Evolutionary conservation across 2,329 filamentous ascomycete genomes (phyloP).

Genomic region (Exophiala lecanii-corni): DNA sequence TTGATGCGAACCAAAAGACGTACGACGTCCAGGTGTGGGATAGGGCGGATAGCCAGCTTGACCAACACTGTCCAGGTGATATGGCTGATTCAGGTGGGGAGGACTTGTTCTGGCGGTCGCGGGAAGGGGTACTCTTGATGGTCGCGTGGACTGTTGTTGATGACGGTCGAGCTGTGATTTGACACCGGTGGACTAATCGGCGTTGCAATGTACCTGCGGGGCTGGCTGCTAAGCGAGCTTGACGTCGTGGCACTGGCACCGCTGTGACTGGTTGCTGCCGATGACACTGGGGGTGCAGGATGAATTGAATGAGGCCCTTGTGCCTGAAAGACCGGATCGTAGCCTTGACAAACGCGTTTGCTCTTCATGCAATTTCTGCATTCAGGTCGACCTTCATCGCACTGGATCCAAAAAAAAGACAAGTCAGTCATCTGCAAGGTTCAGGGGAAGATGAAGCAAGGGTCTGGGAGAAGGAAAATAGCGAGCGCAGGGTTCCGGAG

Average conservation of each 20-base stretch:
- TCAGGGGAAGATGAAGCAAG: no score
- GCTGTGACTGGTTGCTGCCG: conserved; percentile 1
- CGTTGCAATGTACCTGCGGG: conserved; percentile 10
- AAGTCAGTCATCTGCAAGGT: no score
- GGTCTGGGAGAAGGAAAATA: no score
- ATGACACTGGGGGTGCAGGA: conserved; percentile 52
- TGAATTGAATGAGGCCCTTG: conserved; percentile 37
- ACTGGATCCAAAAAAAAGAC: conserved; percentile 50
- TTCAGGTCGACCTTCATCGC: conserved; percentile 89
- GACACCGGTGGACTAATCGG: conserved; percentile 19
- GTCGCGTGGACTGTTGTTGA: conserved; percentile 22
- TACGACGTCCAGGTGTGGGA: conserved; percentile 20
- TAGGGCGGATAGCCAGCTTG: conserved; percentile 19
- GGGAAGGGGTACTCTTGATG: conserved; percentile 22
- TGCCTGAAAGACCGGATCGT: conserved; percentile 70
- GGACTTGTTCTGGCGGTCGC: conserved; percentile 21
- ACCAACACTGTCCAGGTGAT: conserved; percentile 22
- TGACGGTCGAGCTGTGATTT: conserved; percentile 15
- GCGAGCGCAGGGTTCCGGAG: no score
- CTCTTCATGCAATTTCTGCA: conserved; percentile 70
- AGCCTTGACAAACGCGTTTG: conserved; percentile 63
- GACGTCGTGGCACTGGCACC: conserved; percentile 33
- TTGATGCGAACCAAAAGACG: conserved; percentile 1
- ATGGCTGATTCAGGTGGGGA: conserved; percentile 25
- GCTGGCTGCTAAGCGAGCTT: conserved; percentile 9